A percentile compares a stretch with the other conserved stretches of the same genome.
Evolutionary conservation across 345 rosid species (phyloP).

Genomic region (Carallia pectinifolia): DNA sequence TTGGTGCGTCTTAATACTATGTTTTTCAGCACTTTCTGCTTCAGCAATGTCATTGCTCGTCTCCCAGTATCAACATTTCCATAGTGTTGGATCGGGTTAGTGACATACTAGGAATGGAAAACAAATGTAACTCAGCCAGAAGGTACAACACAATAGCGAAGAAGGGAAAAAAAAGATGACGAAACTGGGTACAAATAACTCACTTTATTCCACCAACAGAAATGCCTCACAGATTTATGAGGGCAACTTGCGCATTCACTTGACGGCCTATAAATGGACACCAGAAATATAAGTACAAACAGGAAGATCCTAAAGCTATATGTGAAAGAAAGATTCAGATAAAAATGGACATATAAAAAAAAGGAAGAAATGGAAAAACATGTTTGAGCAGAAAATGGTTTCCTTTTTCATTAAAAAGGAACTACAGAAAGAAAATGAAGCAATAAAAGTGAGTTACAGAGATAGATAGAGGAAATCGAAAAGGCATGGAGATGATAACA

Average conservation of each 20-base stretch:
- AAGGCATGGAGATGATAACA: too few species aligned
- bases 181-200: constrained; percentile 20
- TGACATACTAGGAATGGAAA: constrained; percentile 51
- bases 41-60: constrained; percentile 90
- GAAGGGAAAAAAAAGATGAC: background rate
- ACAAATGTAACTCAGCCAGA: constrained; percentile 11
- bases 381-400: too few species aligned
- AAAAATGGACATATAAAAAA: background rate
- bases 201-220: constrained; percentile 99
- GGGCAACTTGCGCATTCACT: constrained; percentile 61
- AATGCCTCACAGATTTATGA: constrained; percentile 83
- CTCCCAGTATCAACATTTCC: constrained; percentile 47
- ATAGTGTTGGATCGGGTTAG: constrained; percentile 61
- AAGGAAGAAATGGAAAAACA: background rate
- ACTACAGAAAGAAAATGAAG: too few species aligned
- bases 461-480: too few species aligned
- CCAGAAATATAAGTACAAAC: background rate
- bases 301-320: background rate
- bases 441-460: too few species aligned
- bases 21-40: constrained; percentile 69
- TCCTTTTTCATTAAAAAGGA: too few species aligned
- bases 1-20: constrained; percentile 86
- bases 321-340: background rate
- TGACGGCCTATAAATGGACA: constrained; percentile 45
- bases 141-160: background rate